Evolutionary conservation across 495 filamentous ascomycete species (phyloP).

Genomic region (Barbatosphaeria neglecta): DNA sequence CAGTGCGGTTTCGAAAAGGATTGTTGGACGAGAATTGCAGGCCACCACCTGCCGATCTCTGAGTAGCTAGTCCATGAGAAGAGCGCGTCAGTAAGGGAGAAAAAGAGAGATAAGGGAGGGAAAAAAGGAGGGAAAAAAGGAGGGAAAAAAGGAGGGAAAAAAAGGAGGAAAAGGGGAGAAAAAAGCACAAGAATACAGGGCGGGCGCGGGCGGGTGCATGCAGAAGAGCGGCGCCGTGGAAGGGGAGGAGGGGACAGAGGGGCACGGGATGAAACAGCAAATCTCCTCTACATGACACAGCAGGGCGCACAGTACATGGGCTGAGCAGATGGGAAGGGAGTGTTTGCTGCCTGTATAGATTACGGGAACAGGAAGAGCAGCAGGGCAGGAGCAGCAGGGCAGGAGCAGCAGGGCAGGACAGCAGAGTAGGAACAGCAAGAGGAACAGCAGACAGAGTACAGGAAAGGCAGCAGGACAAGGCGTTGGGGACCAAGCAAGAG

Average conservation of each 20-base stretch:
- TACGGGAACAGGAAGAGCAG: too few relatives aligned
- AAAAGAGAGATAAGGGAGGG: conserved; percentile 16
- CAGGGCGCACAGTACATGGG: conserved; percentile 25
- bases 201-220: background rate
- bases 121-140: conserved; percentile 11
- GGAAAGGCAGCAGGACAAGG: background rate
- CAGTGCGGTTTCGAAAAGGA: conserved; percentile 87
- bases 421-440: too few relatives aligned
- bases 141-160: too few relatives aligned
- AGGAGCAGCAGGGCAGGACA: too few relatives aligned
- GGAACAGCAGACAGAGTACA: conserved; percentile 2
- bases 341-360: too few relatives aligned
- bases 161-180: background rate
- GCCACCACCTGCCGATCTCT: conserved; percentile 37
- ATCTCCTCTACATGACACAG: conserved; percentile 41
- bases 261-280: conserved; percentile 37
- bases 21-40: conserved; percentile 84
- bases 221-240: conserved; percentile 24
- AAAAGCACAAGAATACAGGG: too few relatives aligned
- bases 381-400: too few relatives aligned
- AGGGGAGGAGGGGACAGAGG: conserved; percentile 29
- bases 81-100: conserved; percentile 17
- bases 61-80: conserved; percentile 23
- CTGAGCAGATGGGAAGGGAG: too few relatives aligned
- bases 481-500: too few relatives aligned